phyloP scores from a whole-genome alignment of 208 protist species.

The Blechomonas ayalai region DNA sequence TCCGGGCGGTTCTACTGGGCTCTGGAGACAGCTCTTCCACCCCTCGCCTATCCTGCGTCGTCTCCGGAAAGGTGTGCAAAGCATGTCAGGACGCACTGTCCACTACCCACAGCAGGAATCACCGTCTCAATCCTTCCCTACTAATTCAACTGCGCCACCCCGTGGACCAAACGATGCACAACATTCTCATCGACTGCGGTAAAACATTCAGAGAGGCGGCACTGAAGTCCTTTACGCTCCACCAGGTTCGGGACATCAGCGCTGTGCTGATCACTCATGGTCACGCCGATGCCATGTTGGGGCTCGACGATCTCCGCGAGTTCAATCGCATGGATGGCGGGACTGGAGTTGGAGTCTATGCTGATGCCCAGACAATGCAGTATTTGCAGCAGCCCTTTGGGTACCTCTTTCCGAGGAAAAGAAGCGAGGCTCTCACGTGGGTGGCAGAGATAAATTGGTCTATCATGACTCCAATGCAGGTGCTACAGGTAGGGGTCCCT shows the following conservation, averaged over 20 bases:
- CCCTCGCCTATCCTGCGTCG: constrained; percentile 31
- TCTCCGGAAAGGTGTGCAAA: constrained; percentile 16
- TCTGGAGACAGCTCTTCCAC: constrained; percentile 50
- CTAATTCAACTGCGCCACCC: constrained; percentile 50
- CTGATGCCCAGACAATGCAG: constrained; percentile 21
- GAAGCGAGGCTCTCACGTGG: too few species aligned
- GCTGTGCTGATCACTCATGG: constrained; percentile 69
- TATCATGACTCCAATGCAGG: too few species aligned
- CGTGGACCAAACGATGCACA: constrained; percentile 24
- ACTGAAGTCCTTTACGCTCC: constrained; percentile 31
- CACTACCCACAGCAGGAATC: constrained; percentile 16
- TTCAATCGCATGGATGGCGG: constrained; percentile 22
- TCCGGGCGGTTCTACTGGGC: constrained; percentile 39
- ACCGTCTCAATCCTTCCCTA: constrained; percentile 45
- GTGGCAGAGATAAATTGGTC: too few species aligned
- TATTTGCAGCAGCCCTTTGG: constrained; percentile 24
- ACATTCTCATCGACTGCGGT: constrained; percentile 64
- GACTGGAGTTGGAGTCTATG: constrained; percentile 17
- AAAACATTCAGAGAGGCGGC: constrained; percentile 68
- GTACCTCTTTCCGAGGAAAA: constrained; percentile 50
- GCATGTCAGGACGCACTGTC: constrained; percentile 26
- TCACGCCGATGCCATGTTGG: constrained; percentile 63
- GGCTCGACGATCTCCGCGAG: constrained; percentile 74
- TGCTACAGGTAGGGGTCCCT: too few species aligned
- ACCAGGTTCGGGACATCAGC: constrained; percentile 34